phyloP scores from a whole-genome alignment of 805 yeast species.

The Blastobotrys attinorum region DNA sequence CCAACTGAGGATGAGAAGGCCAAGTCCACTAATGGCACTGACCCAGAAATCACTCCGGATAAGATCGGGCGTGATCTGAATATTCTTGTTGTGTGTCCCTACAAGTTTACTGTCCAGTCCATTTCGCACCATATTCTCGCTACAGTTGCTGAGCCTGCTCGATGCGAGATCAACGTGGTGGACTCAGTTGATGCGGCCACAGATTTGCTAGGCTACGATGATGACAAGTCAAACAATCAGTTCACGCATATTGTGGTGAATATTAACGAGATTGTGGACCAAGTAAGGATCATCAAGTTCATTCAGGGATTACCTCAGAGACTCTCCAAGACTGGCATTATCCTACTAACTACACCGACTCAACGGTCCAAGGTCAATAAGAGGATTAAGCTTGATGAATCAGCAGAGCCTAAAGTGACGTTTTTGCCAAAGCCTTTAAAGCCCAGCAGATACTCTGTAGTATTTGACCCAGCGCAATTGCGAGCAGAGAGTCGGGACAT shows the following conservation, averaged over 20 bases:
- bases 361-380: constrained; percentile 14
- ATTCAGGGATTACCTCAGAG: neutral
- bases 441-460: constrained; percentile 19
- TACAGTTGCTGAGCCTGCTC: constrained; percentile 17
- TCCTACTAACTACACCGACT: constrained; percentile 16
- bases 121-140: constrained; percentile 25
- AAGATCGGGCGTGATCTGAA: constrained; percentile 6
- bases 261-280: constrained; percentile 16
- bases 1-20: constrained; percentile 17
- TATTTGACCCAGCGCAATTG: constrained; percentile 19
- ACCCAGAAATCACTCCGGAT: neutral
- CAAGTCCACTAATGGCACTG: neutral
- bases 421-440: constrained; percentile 19
- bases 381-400: constrained; percentile 7
- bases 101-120: constrained; percentile 20
- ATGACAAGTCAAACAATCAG: neutral
- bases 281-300: constrained; percentile 12
- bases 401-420: constrained; percentile 7
- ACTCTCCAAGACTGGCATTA: constrained; percentile 5
- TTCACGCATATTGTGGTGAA: constrained; percentile 27
- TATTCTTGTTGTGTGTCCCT: constrained; percentile 25
- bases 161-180: constrained; percentile 14
- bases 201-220: constrained; percentile 1
- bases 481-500: constrained; percentile 17
- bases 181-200: constrained; percentile 1